phyloP scores from a whole-genome alignment of 2,329 filamentous ascomycete species.

The Penicillium sp. region DNA sequence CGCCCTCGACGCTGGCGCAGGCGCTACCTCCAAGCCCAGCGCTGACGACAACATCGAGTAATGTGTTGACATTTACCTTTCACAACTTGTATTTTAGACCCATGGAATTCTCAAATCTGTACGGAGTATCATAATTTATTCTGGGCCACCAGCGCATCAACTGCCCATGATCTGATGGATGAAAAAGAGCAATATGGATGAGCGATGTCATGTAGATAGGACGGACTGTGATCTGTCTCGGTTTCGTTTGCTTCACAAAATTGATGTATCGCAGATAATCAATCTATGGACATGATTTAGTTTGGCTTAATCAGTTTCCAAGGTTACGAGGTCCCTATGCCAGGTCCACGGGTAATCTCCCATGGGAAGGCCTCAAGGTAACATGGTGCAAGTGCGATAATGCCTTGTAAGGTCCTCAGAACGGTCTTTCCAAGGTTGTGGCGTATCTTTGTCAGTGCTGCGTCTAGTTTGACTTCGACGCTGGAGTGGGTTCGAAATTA shows the following conservation, averaged over 20 bases:
- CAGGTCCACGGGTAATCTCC: too few species aligned
- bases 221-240: background rate
- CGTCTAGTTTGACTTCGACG: too few species aligned
- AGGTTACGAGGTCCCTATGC: too few species aligned
- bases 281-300: background rate
- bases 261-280: background rate
- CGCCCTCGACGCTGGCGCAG: constrained; percentile 70
- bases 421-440: too few species aligned
- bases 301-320: background rate
- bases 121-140: constrained; percentile 9
- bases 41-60: constrained; percentile 42
- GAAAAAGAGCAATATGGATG: background rate
- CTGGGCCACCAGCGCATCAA: background rate
- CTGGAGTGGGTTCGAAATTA: too few species aligned
- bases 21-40: constrained; percentile 28
- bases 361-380: too few species aligned
- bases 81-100: constrained; percentile 14
- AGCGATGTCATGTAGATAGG: background rate
- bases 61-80: constrained; percentile 5
- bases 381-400: too few species aligned
- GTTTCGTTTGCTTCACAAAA: background rate
- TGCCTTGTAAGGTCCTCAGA: too few species aligned
- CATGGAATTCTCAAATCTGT: constrained; percentile 11
- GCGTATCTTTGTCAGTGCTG: too few species aligned
- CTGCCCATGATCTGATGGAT: background rate